A percentile compares a stretch with the other conserved stretches of the same genome.
These are phyloP conservation scores for Sordariomycetes sp. DNA, from an alignment of 2,329 filamentous ascomycete species.

Conservation along the genomic window DNA sequence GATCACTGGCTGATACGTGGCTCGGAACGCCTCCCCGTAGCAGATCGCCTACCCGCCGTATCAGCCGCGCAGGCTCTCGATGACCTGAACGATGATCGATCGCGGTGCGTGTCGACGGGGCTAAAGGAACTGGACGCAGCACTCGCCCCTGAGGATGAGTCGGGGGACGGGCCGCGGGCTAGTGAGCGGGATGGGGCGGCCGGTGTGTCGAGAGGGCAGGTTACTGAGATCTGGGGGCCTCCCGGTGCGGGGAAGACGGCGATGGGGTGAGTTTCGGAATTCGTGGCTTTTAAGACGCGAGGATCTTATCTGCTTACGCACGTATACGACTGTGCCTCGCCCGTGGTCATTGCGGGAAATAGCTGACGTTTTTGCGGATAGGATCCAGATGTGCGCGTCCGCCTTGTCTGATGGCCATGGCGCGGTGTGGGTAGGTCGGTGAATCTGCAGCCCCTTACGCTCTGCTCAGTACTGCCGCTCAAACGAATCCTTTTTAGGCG, in stretches of 20 bases:
- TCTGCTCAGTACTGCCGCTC: not conserved
- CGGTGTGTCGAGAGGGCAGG: slow-evolving; percentile 56
- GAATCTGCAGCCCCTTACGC: slow-evolving; percentile 7
- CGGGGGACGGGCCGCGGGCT: not conserved
- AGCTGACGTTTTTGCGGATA: slow-evolving; percentile 19
- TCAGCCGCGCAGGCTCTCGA: slow-evolving; percentile 62
- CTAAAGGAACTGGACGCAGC: slow-evolving; percentile 36
- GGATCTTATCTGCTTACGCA: too few relatives aligned
- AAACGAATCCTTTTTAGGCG: not conserved
- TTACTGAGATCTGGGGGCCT: slow-evolving; percentile 81
- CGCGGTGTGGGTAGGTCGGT: slow-evolving; percentile 76
- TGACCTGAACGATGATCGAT: slow-evolving; percentile 36
- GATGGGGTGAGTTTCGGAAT: slow-evolving; percentile 49
- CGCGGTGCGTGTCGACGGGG: slow-evolving; percentile 41
- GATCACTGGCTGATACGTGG: slow-evolving; percentile 1
- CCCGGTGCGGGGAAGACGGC: slow-evolving; percentile 77
- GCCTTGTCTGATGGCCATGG: slow-evolving; percentile 44
- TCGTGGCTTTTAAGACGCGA: not conserved
- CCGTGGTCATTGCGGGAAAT: too few relatives aligned
- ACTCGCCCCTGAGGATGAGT: slow-evolving; percentile 15
- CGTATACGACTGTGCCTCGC: too few relatives aligned
- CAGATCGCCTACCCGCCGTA: slow-evolving; percentile 65
- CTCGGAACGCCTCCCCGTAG: not conserved
- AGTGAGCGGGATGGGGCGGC: slow-evolving; percentile 12
- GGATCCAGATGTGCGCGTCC: slow-evolving; percentile 56